Evolutionary conservation across 768 basidiomycete species (phyloP), one percentile per base, ranked within the genome.

Genomic region (Amanita jacksonii): DNA sequence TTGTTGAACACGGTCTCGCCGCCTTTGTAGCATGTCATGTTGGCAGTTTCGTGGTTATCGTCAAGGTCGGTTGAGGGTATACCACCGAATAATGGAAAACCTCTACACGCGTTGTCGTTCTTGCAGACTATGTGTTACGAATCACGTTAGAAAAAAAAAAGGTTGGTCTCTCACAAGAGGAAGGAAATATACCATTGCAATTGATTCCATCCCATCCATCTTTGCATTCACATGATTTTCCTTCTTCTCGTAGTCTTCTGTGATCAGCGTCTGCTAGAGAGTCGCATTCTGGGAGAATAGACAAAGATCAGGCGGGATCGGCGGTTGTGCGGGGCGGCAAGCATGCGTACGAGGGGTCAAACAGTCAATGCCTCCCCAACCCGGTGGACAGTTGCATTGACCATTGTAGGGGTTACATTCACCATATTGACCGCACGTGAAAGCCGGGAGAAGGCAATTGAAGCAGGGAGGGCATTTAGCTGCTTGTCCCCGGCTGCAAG

Each of bases 331-430:
- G 23, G 7, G 30, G 12, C 33, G 30, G 12, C 25, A 1, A 22
- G n/a, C n/a, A n/a, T 4, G 74, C 88, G 38, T 63, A 96, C 93
- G 84, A 16, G 96, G 94, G 6, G 77, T 76, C 41, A 96, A 64
- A 64, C 96, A 99, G 56, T 98, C 94, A 28, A 92, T 84, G 1
- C 96, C 96, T 36, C 91, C 89, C 80, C 93, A 99, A n/a, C 96
- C 96, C 32, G 89, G 76, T 1, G 92, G 91, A 56, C 96, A 99
- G 57, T 90, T 82, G 65, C 96, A 99, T 54, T 96, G 91, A 1
- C 96, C 96, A 57, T 97, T 81, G 57, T 85, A 97, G 38, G 77
- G 72, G 56, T 93, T 83, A 64, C 96, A 99, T 34, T 79, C 67
- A 20, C 91, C 93, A 52, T 79, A 96, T 62, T 98, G 90, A 1